These are phyloP conservation scores for Pestalotiopsis sp. DNA, from an alignment of 2,329 filamentous ascomycete genomes.

Conservation along the genomic window DNA sequence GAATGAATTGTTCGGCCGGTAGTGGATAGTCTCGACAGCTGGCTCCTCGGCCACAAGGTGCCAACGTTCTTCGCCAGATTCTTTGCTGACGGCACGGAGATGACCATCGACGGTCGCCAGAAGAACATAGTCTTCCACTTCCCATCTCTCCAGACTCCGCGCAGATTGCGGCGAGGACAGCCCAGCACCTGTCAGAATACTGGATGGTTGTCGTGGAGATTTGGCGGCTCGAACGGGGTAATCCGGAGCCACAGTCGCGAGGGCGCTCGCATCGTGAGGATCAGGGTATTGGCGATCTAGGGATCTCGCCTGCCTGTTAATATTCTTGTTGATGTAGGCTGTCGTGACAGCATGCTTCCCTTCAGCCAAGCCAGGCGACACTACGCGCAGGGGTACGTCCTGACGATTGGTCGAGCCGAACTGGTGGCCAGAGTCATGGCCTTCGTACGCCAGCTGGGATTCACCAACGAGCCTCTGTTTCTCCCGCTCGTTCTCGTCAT, in stretches of 20 bases:
- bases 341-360: slow-evolving; percentile 24
- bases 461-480: slow-evolving; percentile 15
- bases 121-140: slow-evolving; percentile 99
- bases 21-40: slow-evolving; percentile 88
- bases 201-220: slow-evolving; percentile 68
- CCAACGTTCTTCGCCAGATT: slow-evolving; percentile 84
- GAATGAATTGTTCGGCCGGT: slow-evolving; percentile 68
- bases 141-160: slow-evolving; percentile 98
- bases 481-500: slow-evolving; percentile 19
- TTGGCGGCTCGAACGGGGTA: slow-evolving; percentile 91
- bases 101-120: slow-evolving; percentile 99
- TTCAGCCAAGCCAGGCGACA: slow-evolving; percentile 18
- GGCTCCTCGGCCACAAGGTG: slow-evolving; percentile 81
- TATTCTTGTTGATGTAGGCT: slow-evolving; percentile 32
- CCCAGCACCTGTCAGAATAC: slow-evolving; percentile 57
- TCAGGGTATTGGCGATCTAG: slow-evolving; percentile 38
- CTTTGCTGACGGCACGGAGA: slow-evolving; percentile 87
- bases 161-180: slow-evolving; percentile 85
- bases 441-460: slow-evolving; percentile 24
- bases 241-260: slow-evolving; percentile 97
- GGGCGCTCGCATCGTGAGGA: slow-evolving; percentile 83
- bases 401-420: slow-evolving; percentile 29
- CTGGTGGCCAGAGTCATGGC: slow-evolving; percentile 22
- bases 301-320: slow-evolving; percentile 34
- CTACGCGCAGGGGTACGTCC: slow-evolving; percentile 17